These are phyloP conservation scores for Moesziomyces globuligerus DNA, from an alignment of 1,284 basidiomycete species.

Conservation along the genomic window DNA sequence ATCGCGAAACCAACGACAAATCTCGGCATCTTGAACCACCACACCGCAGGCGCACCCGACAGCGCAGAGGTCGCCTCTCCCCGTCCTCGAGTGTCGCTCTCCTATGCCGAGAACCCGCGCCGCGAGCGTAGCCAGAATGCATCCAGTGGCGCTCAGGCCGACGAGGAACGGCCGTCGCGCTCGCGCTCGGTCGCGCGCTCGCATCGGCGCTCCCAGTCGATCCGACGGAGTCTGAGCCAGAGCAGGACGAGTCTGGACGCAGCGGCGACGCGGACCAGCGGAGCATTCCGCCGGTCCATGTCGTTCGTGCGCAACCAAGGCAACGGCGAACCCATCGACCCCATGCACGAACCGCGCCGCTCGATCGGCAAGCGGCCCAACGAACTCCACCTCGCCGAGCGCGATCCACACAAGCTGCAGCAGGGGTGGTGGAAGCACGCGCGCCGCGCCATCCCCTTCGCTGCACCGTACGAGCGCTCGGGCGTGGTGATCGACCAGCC, in stretches of 20 bases:
- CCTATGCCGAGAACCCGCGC: constrained; percentile 14
- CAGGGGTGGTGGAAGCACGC: constrained; percentile 5
- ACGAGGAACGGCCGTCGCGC: neutral
- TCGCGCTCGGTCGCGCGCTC: constrained; percentile 5
- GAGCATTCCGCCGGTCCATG: constrained; percentile 19
- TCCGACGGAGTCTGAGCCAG: constrained; percentile 8
- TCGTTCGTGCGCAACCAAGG: constrained; percentile 7
- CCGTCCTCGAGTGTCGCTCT: constrained; percentile 21
- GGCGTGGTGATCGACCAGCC: constrained; percentile 46
- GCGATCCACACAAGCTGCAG: constrained; percentile 27
- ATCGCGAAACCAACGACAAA: constrained; percentile 11
- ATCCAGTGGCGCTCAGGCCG: constrained; percentile 1
- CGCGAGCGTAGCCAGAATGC: constrained; percentile 16
- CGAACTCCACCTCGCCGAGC: constrained; percentile 24
- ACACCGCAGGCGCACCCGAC: neutral
- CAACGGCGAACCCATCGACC: constrained; percentile 30
- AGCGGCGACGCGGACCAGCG: constrained; percentile 7
- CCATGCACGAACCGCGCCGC: constrained; percentile 42
- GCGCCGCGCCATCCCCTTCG: constrained; percentile 40
- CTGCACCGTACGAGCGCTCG: constrained; percentile 35
- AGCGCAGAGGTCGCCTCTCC: neutral
- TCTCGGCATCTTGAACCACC: constrained; percentile 5
- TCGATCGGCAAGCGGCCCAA: constrained; percentile 42
- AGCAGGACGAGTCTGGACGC: constrained; percentile 17
- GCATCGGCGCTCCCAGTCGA: constrained; percentile 25